Conservation (phyloP, 2,329 filamentous ascomycete genomes). For the Calonectria pseudoturangicola region DNA sequence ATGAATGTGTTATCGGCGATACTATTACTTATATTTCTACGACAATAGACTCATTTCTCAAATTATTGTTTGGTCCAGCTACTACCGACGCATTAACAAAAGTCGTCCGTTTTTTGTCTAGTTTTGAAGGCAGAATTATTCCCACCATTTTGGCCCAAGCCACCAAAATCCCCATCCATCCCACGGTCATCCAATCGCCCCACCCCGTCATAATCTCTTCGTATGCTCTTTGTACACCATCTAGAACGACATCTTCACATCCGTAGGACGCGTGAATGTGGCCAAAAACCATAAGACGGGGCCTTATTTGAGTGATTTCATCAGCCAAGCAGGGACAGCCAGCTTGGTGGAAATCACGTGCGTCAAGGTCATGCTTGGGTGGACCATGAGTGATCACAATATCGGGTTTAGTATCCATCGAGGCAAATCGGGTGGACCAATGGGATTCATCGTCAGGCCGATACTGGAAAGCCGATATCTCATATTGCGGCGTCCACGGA, state of each 20-base stretch:
- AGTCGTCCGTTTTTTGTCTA: background rate
- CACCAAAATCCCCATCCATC: conserved; percentile 46
- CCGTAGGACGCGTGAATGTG: conserved; percentile 53
- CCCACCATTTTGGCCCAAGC: conserved; percentile 28
- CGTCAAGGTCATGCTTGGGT: conserved; percentile 51
- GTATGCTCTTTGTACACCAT: conserved; percentile 43
- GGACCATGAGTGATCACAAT: conserved; percentile 54
- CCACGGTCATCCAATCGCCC: conserved; percentile 44
- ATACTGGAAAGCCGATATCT: conserved; percentile 54
- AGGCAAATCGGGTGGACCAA: conserved; percentile 41
- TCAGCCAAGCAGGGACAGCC: conserved; percentile 49
- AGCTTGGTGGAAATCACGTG: conserved; percentile 49
- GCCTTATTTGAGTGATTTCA: conserved; percentile 45
- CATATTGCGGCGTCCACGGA: conserved; percentile 22
- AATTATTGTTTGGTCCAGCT: conserved; percentile 33
- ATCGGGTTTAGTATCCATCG: conserved; percentile 35
- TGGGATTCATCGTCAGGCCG: conserved; percentile 32
- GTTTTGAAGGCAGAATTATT: background rate
- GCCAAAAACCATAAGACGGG: conserved; percentile 50
- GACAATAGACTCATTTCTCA: conserved; percentile 38
- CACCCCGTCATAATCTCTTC: conserved; percentile 49
- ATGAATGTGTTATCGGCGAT: no score
- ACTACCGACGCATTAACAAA: conserved; percentile 46
- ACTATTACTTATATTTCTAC: conserved; percentile 12
- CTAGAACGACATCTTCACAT: conserved; percentile 47